phyloP scores from a whole-genome alignment of 495 filamentous ascomycete genomes.

The Penicillium samsonianum region DNA sequence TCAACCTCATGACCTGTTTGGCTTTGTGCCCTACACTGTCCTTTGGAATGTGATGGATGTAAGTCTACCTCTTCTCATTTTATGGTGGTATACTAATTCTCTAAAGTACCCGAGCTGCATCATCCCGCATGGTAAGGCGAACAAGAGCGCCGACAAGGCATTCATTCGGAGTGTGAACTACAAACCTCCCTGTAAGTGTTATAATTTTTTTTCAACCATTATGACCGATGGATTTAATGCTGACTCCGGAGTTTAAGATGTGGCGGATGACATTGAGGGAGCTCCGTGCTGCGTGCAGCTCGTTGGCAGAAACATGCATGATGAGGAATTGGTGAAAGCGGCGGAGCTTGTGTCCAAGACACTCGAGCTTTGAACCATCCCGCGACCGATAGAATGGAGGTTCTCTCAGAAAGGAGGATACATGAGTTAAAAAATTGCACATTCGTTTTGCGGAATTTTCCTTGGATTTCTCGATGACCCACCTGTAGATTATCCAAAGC shows the following conservation, averaged over 20 bases:
- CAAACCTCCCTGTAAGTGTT: slow-evolving; percentile 19
- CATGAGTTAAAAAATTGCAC: too few relatives aligned
- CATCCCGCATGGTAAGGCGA: slow-evolving; percentile 22
- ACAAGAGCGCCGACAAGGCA: slow-evolving; percentile 14
- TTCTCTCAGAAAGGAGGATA: background rate
- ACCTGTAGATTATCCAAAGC: too few relatives aligned
- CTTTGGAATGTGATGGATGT: slow-evolving; percentile 25
- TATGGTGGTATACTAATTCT: slow-evolving; percentile 1
- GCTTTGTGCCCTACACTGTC: slow-evolving; percentile 19
- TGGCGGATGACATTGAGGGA: slow-evolving; percentile 15
- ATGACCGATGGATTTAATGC: background rate
- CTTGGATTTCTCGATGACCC: too few relatives aligned
- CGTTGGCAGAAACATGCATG: slow-evolving; percentile 17
- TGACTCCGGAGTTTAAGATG: slow-evolving; percentile 4
- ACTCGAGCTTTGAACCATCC: background rate
- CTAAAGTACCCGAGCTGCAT: slow-evolving; percentile 23
- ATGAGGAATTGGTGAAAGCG: slow-evolving; percentile 18
- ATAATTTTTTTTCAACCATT: background rate
- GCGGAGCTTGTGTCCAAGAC: background rate
- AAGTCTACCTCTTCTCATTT: background rate
- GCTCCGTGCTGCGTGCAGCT: slow-evolving; percentile 25
- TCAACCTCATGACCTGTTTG: slow-evolving; percentile 17
- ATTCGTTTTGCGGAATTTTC: background rate
- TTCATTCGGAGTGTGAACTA: slow-evolving; percentile 23
- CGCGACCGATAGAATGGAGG: background rate